Percentiles rank a stretch among this genome's conserved stretches.
phyloP scores from a whole-genome alignment of 768 basidiomycete species.

The Leccinellum luteum region DNA sequence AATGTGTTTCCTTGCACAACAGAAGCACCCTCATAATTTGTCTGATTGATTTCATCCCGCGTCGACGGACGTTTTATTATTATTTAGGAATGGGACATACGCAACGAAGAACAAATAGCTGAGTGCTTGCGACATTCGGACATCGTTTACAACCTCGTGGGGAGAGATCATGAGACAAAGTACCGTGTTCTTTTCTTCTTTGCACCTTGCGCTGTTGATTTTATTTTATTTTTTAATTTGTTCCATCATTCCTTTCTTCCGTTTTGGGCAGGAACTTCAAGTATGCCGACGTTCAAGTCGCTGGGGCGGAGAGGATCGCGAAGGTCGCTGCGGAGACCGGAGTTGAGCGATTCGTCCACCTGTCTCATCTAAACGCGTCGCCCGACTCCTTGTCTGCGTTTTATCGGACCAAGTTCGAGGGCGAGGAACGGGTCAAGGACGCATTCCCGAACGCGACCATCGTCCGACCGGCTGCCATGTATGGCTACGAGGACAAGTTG shows the following conservation, averaged over 20 bases:
- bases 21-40: slow-evolving; percentile 14
- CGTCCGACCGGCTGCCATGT: slow-evolving; percentile 81
- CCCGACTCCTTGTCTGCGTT: slow-evolving; percentile 74
- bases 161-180: slow-evolving; percentile 96
- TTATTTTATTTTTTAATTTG: slow-evolving; percentile 6
- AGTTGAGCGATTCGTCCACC: slow-evolving; percentile 84
- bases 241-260: slow-evolving; percentile 1
- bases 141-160: slow-evolving; percentile 94
- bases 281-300: slow-evolving; percentile 76
- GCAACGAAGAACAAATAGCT: slow-evolving; percentile 85
- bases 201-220: slow-evolving; percentile 13
- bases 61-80: background rate
- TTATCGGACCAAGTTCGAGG: slow-evolving; percentile 87
- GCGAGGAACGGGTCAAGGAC: slow-evolving; percentile 82
- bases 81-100: slow-evolving; percentile 90
- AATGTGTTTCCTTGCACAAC: slow-evolving; percentile 21
- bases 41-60: slow-evolving; percentile 23
- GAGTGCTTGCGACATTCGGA: slow-evolving; percentile 95
- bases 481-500: slow-evolving; percentile 93
- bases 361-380: slow-evolving; percentile 93
- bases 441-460: slow-evolving; percentile 87
- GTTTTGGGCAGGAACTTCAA: slow-evolving; percentile 72
- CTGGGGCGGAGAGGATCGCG: slow-evolving; percentile 84
- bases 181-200: slow-evolving; percentile 36
- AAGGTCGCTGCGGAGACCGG: slow-evolving; percentile 71